These are phyloP conservation scores for Aureobasidium sp. DNA, from an alignment of 2,329 filamentous ascomycete species.

Conservation along the genomic window DNA sequence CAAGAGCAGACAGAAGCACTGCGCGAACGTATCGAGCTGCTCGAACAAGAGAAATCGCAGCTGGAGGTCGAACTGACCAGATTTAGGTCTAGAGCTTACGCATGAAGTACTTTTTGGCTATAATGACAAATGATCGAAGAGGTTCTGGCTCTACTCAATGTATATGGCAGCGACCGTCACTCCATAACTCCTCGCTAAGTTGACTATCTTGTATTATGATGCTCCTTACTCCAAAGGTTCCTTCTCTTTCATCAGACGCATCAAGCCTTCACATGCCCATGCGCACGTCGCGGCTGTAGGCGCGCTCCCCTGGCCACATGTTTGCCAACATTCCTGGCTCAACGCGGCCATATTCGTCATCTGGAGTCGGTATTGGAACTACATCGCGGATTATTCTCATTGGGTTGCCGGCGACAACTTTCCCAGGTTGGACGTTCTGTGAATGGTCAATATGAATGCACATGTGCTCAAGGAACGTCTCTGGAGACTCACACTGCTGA, in stretches of 20 bases:
- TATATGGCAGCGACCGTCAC: neutral
- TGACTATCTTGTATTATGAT: neutral
- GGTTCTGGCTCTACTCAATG: neutral
- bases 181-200: constrained; percentile 11
- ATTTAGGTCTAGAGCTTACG: neutral
- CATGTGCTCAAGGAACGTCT: constrained; percentile 26
- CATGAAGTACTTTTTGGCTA: neutral
- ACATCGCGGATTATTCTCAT: constrained; percentile 27
- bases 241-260: neutral
- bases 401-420: constrained; percentile 43
- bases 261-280: neutral
- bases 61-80: neutral
- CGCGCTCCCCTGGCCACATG: neutral
- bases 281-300: neutral
- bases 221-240: neutral
- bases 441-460: constrained; percentile 3
- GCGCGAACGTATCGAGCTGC: constrained; percentile 44
- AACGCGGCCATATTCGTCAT: neutral
- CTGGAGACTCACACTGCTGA: constrained; percentile 43
- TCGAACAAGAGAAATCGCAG: constrained; percentile 43
- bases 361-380: neutral
- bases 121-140: neutral
- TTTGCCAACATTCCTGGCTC: neutral
- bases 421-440: constrained; percentile 41
- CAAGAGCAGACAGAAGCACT: constrained; percentile 56